Conservation (phyloP, 2,329 filamentous ascomycete species). For the Plenodomus biglobosus region DNA sequence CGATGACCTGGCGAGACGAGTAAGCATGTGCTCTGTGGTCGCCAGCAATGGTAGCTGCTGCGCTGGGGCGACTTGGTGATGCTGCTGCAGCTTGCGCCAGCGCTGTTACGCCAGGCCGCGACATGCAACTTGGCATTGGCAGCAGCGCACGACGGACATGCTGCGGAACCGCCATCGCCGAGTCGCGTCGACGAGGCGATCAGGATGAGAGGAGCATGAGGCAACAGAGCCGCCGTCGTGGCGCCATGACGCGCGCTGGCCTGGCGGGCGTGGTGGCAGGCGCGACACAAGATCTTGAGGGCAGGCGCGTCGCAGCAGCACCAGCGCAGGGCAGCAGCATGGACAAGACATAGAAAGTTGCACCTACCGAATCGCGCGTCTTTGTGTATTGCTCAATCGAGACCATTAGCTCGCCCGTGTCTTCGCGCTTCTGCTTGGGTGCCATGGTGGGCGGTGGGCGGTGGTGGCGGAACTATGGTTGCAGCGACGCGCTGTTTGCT, state of each 20-base stretch:
- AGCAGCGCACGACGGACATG: slow-evolving; percentile 8
- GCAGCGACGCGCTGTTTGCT: slow-evolving; percentile 6
- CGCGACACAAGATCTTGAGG: slow-evolving; percentile 10
- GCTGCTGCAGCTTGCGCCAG: slow-evolving; percentile 21
- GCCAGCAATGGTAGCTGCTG: neutral
- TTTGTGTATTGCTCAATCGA: slow-evolving; percentile 76
- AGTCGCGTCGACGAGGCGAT: slow-evolving; percentile 32
- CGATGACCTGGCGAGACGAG: slow-evolving; percentile 62
- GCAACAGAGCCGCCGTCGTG: slow-evolving; percentile 4
- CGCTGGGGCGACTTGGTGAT: slow-evolving; percentile 11
- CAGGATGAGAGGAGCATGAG: slow-evolving; percentile 7
- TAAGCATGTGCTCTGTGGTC: slow-evolving; percentile 6
- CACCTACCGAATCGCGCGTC: slow-evolving; percentile 78
- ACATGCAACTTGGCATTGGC: neutral
- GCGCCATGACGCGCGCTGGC: slow-evolving; percentile 6
- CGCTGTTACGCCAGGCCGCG: slow-evolving; percentile 3
- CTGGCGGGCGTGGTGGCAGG: slow-evolving; percentile 5
- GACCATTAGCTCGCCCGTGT: slow-evolving; percentile 47
- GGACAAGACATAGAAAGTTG: neutral
- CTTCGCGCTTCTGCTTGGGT: slow-evolving; percentile 35
- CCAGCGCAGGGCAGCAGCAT: neutral
- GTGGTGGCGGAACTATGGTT: slow-evolving; percentile 1
- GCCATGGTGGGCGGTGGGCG: slow-evolving; percentile 22
- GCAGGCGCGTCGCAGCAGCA: slow-evolving; percentile 21
- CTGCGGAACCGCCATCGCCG: slow-evolving; percentile 8